Base-by-base conservation (phyloP, 805 yeast species). In the Sugiyamaella smithiae region DNA sequence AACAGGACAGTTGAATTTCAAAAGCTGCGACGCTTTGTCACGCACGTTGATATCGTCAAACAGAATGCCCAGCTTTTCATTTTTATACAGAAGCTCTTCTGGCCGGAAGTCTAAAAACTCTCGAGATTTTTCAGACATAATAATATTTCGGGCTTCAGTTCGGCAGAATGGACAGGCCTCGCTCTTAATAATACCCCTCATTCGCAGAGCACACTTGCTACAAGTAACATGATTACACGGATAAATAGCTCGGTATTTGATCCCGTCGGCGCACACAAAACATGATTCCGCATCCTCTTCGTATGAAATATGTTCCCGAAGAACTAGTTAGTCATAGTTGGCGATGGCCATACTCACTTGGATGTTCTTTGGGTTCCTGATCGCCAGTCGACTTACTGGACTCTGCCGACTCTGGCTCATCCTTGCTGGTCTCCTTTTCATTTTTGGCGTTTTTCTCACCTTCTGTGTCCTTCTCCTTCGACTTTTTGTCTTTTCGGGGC, bases 171-270 rank as follows among this genome's bases (percentile, higher is more conserved):
- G 72, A 72, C 99, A 93, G 16, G 77, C 71, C 26, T 73, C 75
- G 66, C 86, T 88, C 20, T 77, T 74, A 67, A 85, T 89, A 12
- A 91, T 68, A 0, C 89, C 90, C 38, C 97, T 72, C 60, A 88
- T 89, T 55, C 97, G 75, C 55, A 91, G 77, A 0, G 88, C 73
- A 70, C 99, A 93, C 40, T 65, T 68, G 61, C 88, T 87, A 66
- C 99, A 93, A 0, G 89, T 81, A 28, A 73, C 76, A 63, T 93
- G 98, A 58, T 83, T 81, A 67, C 99, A 93, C 0, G 88, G 86
- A 1, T 93, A 77, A 7, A 85, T 60, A 0, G 95, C 88, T 2
- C 82, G 80, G 57, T 74, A 77, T n/a, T 58, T 56, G 23, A 88
- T 73, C 25, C 70, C 70, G 40, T 86, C 84, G 0, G 97, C 93